These are phyloP conservation scores for Jamesozyma rosinii DNA, from an alignment of 805 yeast species.

Conservation along the genomic window DNA sequence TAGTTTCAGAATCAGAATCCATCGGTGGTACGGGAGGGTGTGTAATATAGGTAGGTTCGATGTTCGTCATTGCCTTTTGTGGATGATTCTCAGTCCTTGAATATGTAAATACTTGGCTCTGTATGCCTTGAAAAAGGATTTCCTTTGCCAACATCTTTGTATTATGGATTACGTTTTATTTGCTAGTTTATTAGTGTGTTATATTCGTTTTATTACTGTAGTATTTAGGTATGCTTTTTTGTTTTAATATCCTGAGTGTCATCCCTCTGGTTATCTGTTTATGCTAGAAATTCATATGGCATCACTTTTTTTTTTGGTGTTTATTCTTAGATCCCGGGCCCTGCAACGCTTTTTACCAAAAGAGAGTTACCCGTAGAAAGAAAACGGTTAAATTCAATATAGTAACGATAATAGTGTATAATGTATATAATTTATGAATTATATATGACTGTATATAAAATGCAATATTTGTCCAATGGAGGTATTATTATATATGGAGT, in stretches of 20 bases:
- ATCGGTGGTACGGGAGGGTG: conserved; percentile 13
- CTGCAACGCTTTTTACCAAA: too few relatives aligned
- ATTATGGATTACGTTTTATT: too few relatives aligned
- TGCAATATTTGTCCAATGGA: not conserved
- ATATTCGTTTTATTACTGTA: not conserved
- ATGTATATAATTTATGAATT: not conserved
- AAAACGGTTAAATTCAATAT: too few relatives aligned
- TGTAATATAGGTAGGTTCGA: not conserved
- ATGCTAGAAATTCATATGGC: not conserved
- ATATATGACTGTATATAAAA: not conserved
- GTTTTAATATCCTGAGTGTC: not conserved
- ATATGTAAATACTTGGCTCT: not conserved
- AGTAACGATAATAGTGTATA: not conserved
- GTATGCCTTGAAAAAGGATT: not conserved
- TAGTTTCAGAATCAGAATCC: conserved; percentile 23
- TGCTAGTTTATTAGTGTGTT: not conserved
- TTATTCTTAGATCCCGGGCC: too few relatives aligned
- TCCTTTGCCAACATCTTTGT: not conserved
- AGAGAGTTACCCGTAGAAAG: too few relatives aligned
- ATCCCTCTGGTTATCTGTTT: not conserved
- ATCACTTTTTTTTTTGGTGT: not conserved
- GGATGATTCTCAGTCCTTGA: not conserved
- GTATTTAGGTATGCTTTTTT: not conserved
- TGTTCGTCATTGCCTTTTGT: not conserved
- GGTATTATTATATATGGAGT: not conserved